A percentile compares a stretch with the other conserved stretches of the same genome.
Conservation (phyloP, 2,329 filamentous ascomycete species). For the Trichoderma breve region DNA sequence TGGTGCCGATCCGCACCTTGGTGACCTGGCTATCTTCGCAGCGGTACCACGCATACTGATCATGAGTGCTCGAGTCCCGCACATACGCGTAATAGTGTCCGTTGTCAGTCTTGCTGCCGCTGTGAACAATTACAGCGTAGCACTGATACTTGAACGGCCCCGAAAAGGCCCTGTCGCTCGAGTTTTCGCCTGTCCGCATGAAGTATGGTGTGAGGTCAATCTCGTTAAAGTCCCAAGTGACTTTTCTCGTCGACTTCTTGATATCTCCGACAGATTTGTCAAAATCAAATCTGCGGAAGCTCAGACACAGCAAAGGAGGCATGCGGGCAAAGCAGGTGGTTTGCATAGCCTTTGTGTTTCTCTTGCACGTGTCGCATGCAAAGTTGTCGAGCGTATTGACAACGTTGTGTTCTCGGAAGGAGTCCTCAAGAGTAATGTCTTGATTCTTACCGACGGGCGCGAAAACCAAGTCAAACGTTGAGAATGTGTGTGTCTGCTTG, state of each 20-base stretch:
- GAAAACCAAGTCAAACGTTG: conserved; percentile 54
- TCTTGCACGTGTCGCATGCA: conserved; percentile 73
- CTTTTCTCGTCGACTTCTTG: conserved; percentile 67
- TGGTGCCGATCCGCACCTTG: conserved; percentile 42
- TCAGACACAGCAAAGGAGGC: conserved; percentile 74
- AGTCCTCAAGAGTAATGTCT: conserved; percentile 52
- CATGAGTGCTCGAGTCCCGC: conserved; percentile 51
- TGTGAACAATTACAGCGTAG: conserved; percentile 80
- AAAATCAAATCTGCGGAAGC: conserved; percentile 62
- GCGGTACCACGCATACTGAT: conserved; percentile 47
- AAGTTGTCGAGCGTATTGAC: conserved; percentile 67
- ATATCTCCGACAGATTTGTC: conserved; percentile 34
- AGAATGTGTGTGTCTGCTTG: conserved; percentile 47
- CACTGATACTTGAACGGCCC: conserved; percentile 75
- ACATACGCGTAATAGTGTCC: conserved; percentile 81
- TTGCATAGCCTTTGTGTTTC: conserved; percentile 64
- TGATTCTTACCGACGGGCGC: conserved; percentile 38
- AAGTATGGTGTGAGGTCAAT: conserved; percentile 54
- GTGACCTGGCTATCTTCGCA: conserved; percentile 48
- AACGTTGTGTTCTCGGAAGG: conserved; percentile 66
- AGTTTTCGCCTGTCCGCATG: conserved; percentile 37
- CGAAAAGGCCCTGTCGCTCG: conserved; percentile 41
- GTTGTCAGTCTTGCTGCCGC: conserved; percentile 62
- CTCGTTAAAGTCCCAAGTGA: conserved; percentile 74
- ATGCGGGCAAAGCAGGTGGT: conserved; percentile 73